Conservation (phyloP, 2,329 filamentous ascomycete species). For the Penicillium sp. region DNA sequence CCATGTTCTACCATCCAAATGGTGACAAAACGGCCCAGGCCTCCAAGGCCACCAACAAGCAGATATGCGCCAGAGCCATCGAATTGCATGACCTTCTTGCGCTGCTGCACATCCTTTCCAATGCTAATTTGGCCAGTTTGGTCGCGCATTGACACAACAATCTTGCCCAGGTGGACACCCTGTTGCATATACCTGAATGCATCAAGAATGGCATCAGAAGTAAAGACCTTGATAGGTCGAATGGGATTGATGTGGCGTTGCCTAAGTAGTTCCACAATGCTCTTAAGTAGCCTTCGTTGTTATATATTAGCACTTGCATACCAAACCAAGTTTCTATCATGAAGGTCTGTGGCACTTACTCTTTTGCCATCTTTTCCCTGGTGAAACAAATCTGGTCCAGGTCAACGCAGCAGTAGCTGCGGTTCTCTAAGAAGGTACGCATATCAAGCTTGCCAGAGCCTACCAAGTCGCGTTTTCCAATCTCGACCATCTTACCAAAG, state of each 20-base stretch:
- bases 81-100: not conserved
- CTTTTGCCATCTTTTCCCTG: constrained; percentile 2
- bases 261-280: constrained; percentile 4
- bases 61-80: constrained; percentile 28
- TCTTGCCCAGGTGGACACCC: constrained; percentile 46
- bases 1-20: constrained; percentile 36
- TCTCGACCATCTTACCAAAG: constrained; percentile 30
- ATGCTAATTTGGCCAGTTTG: not conserved
- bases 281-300: not conserved
- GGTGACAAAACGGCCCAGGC: constrained; percentile 35
- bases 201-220: constrained; percentile 28
- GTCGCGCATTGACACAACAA: constrained; percentile 27
- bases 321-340: not conserved
- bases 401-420: constrained; percentile 25
- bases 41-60: constrained; percentile 42
- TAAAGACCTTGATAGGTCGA: constrained; percentile 10
- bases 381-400: constrained; percentile 15
- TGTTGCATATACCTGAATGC: constrained; percentile 45
- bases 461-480: constrained; percentile 29
- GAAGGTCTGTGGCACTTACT: not conserved
- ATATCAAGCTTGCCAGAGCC: constrained; percentile 23
- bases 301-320: not conserved
- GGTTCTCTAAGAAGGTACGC: constrained; percentile 21
- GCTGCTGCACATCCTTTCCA: not conserved
- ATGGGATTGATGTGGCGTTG: constrained; percentile 3